A percentile compares a stretch with the other conserved stretches of the same genome.
These are phyloP conservation scores for Cystofilobasidium ferigula DNA, from an alignment of 768 basidiomycete species.

Conservation along the genomic window DNA sequence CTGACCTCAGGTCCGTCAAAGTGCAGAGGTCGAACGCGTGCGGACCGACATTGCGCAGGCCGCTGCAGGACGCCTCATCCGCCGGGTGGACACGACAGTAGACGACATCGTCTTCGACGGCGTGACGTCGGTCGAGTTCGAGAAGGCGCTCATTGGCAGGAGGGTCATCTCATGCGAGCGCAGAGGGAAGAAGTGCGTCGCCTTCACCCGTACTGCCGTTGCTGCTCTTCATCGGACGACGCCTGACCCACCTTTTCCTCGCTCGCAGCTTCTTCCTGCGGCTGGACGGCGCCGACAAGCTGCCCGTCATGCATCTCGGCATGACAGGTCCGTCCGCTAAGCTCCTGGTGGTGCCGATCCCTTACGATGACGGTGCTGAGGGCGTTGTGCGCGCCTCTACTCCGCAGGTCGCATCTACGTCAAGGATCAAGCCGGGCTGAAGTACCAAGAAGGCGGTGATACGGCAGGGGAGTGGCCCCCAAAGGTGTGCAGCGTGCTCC, in stretches of 20 bases:
- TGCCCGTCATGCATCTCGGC: conserved; percentile 19
- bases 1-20: neutral
- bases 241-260: neutral
- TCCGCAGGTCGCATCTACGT: conserved; percentile 1
- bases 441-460: conserved; percentile 1
- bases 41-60: conserved; percentile 1
- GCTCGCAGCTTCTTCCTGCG: conserved; percentile 17
- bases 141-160: neutral
- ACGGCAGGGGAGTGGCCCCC: conserved; percentile 12
- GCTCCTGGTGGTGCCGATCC: neutral
- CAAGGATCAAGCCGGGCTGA: neutral
- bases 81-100: neutral
- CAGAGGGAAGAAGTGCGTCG: conserved; percentile 20
- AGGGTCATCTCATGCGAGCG: conserved; percentile 7
- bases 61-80: neutral
- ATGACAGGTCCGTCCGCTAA: conserved; percentile 11
- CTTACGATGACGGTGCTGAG: no score
- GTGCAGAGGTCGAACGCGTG: conserved; percentile 20
- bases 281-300: neutral
- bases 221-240: neutral
- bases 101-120: conserved; percentile 20
- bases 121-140: conserved; percentile 10
- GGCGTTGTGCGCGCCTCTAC: no score
- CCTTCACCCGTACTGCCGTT: neutral
- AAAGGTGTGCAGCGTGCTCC: no score